Evolutionary conservation across 805 yeast genomes (phyloP).

Genomic region (Sugiyamaella mastotermitis): DNA sequence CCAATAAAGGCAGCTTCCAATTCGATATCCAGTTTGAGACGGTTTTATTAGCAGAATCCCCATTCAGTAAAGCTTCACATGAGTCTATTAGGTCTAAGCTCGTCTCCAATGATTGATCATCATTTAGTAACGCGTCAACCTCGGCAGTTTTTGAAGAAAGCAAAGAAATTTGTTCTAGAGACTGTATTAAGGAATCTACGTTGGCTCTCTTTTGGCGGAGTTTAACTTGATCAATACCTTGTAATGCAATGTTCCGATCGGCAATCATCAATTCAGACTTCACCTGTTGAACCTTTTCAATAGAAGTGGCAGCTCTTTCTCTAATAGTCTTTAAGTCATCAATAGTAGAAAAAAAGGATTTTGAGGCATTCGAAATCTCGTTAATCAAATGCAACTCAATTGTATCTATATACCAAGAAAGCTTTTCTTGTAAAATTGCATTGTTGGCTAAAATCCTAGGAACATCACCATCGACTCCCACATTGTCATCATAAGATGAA

Average conservation of each 20-base stretch:
- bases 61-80: slow-evolving; percentile 53
- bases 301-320: slow-evolving; percentile 44
- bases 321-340: slow-evolving; percentile 64
- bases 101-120: slow-evolving; percentile 40
- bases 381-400: slow-evolving; percentile 76
- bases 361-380: slow-evolving; percentile 80
- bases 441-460: slow-evolving; percentile 43
- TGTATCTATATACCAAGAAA: slow-evolving; percentile 76
- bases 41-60: slow-evolving; percentile 31
- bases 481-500: slow-evolving; percentile 26
- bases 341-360: slow-evolving; percentile 77
- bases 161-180: slow-evolving; percentile 48
- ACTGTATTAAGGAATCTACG: slow-evolving; percentile 56
- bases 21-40: slow-evolving; percentile 12
- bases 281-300: slow-evolving; percentile 43
- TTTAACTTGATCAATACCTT: slow-evolving; percentile 46
- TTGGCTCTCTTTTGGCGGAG: slow-evolving; percentile 50
- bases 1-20: slow-evolving; percentile 33
- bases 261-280: slow-evolving; percentile 39
- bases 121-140: slow-evolving; percentile 41
- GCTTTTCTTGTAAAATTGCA: slow-evolving; percentile 61
- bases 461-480: slow-evolving; percentile 21
- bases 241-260: slow-evolving; percentile 44
- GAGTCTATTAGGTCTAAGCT: slow-evolving; percentile 55
- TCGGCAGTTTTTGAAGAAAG: slow-evolving; percentile 41